phyloP scores from a whole-genome alignment of 768 basidiomycete species.

The Phaffia australis region DNA sequence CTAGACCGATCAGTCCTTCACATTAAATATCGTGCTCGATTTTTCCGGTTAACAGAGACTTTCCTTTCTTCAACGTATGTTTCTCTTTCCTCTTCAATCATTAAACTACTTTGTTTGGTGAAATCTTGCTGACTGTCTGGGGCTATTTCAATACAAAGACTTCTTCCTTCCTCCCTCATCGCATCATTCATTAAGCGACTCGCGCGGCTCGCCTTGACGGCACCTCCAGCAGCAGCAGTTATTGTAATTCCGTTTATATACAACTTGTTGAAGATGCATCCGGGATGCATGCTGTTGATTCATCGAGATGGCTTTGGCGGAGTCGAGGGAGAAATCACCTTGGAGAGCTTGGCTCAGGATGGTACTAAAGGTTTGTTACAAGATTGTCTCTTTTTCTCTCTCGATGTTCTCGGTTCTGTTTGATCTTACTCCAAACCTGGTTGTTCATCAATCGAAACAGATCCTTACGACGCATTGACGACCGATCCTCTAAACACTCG shows the following conservation, averaged over 20 bases:
- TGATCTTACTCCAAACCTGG: neutral
- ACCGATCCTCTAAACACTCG: conserved; percentile 62
- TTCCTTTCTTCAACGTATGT: conserved; percentile 86
- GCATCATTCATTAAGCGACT: conserved; percentile 92
- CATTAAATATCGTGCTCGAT: conserved; percentile 81
- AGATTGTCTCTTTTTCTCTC: neutral
- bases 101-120: conserved; percentile 1
- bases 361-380: conserved; percentile 27
- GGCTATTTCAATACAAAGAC: conserved; percentile 42
- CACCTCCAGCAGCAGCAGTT: conserved; percentile 81
- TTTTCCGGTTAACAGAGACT: conserved; percentile 82
- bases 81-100: conserved; percentile 1
- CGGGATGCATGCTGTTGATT: conserved; percentile 83
- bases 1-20: conserved; percentile 80
- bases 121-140: neutral
- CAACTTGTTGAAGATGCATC: conserved; percentile 84
- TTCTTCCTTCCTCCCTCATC: conserved; percentile 77
- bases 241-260: conserved; percentile 88
- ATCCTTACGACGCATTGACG: conserved; percentile 61
- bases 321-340: conserved; percentile 1
- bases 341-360: conserved; percentile 25
- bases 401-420: neutral
- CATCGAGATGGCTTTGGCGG: conserved; percentile 46
- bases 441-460: conserved; percentile 34
- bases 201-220: conserved; percentile 66